Base-by-base conservation (phyloP, 768 basidiomycete species). In the Cyclocybe aegerita region DNA sequence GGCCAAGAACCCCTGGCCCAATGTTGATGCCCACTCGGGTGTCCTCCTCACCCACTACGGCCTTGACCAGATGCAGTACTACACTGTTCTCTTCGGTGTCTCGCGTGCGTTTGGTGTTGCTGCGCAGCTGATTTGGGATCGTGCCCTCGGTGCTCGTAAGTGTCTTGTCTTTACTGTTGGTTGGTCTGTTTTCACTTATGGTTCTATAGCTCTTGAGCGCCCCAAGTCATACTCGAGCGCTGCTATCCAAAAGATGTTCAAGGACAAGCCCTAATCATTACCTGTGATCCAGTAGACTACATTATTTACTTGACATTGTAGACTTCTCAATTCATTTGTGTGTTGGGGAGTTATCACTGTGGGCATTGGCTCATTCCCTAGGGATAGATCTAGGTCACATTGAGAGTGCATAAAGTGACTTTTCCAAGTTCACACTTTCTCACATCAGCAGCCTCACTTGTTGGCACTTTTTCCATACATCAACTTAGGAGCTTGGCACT, bases 21-120 rank as follows among this genome's bases (percentile, higher is more conserved):
- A 98, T 68, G 95, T 98, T 49, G 95, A 98, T 68, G 93, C 95
- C 43, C 94, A 96, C 76, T 98, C 96, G 11, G 93, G 92, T 71
- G 90, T 83, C 46, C 82, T 95, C 40, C 73, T 95, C 15, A 87
- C 88, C 29, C 76, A 94, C 72, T 94, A 93, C 62, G 92, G 92
- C 43, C 74, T 96, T 48, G 82, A 79, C 55, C 84, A 95, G 70
- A 93, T 95, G 88, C 82, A 92, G 66, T 98, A 90, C 80, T 98
- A 98, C 76, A 98, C 95, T 58, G 96, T 98, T 49, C 78, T 97
- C 53, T 97, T 97, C 70, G 94, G 93, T 76, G 90, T 97, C 7
- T 95, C 92, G n/a, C 88, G 93, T 65, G 93, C 90, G 12, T 90
- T 93, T 59, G 90, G 90, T 73, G 91, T 93, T 49, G 82, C 88